Evolutionary conservation across 2,329 filamentous ascomycete species (phyloP).

Genomic region (Dactylellina leptospora): DNA sequence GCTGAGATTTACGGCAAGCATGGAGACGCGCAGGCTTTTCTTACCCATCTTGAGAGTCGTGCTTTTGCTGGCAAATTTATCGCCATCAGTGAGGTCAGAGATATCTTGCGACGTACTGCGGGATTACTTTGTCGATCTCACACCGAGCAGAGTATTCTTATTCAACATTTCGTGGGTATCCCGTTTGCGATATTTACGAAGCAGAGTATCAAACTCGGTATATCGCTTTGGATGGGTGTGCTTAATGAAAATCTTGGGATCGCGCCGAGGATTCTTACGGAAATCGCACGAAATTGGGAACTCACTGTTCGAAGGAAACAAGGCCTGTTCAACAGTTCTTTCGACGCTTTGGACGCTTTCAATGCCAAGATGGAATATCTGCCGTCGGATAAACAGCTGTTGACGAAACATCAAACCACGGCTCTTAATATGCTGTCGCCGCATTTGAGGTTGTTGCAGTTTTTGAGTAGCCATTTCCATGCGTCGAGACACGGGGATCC

Average conservation of each 20-base stretch:
- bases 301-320: conserved; percentile 77
- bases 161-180: conserved; percentile 80
- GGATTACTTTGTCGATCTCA: conserved; percentile 82
- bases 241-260: conserved; percentile 94
- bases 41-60: conserved; percentile 77
- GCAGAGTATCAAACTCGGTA: conserved; percentile 91
- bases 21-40: conserved; percentile 66
- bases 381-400: conserved; percentile 79
- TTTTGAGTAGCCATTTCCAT: conserved; percentile 93
- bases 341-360: conserved; percentile 77
- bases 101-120: conserved; percentile 83
- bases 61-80: conserved; percentile 75
- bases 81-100: conserved; percentile 77
- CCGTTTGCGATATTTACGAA: conserved; percentile 94
- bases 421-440: conserved; percentile 86
- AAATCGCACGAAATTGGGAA: conserved; percentile 93
- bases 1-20: conserved; percentile 45
- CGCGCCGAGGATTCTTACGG: conserved; percentile 83
- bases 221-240: conserved; percentile 94
- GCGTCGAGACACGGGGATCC: conserved; percentile 85
- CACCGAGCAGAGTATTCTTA: conserved; percentile 64
- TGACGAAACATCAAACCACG: conserved; percentile 78
- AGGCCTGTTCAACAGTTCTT: conserved; percentile 74
- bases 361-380: conserved; percentile 91
- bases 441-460: conserved; percentile 84